phyloP scores from a whole-genome alignment of 768 basidiomycete species.

The Pisolithus orientalis region DNA sequence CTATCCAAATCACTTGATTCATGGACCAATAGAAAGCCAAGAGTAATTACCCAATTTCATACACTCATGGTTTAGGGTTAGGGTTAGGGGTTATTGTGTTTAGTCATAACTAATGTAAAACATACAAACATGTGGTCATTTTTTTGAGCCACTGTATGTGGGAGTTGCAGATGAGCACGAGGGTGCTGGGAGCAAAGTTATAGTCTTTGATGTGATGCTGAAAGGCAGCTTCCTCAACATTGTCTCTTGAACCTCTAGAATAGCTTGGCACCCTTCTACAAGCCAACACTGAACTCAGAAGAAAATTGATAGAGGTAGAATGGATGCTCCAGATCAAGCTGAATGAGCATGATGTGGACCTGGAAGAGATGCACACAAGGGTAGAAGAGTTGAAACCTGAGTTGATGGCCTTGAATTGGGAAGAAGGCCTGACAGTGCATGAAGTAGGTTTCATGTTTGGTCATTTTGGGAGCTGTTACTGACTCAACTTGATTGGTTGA shows the following conservation, averaged over 20 bases:
- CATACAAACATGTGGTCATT: no score
- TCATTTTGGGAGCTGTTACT: constrained; percentile 2
- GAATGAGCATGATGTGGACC: constrained; percentile 71
- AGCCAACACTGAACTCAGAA: constrained; percentile 65
- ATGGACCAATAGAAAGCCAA: no score
- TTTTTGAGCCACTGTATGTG: no score
- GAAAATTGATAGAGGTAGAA: constrained; percentile 73
- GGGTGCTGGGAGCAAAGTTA: no score
- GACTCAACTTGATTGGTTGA: constrained; percentile 6
- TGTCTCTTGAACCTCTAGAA: constrained; percentile 68
- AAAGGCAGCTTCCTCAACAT: constrained; percentile 62
- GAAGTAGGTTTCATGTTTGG: constrained; percentile 46
- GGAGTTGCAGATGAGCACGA: no score
- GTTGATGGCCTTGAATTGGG: constrained; percentile 72
- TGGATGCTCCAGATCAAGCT: constrained; percentile 59
- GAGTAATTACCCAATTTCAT: no score
- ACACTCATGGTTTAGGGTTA: no score
- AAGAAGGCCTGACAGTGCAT: constrained; percentile 84
- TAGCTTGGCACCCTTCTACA: constrained; percentile 67
- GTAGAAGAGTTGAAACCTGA: constrained; percentile 78
- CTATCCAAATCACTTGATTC: no score
- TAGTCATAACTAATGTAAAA: no score
- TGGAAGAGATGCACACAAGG: constrained; percentile 71
- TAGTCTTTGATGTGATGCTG: no score
- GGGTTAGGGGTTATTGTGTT: no score